Conservation (phyloP, 306 rosid species). For the Glycyrrhiza uralensis region DNA sequence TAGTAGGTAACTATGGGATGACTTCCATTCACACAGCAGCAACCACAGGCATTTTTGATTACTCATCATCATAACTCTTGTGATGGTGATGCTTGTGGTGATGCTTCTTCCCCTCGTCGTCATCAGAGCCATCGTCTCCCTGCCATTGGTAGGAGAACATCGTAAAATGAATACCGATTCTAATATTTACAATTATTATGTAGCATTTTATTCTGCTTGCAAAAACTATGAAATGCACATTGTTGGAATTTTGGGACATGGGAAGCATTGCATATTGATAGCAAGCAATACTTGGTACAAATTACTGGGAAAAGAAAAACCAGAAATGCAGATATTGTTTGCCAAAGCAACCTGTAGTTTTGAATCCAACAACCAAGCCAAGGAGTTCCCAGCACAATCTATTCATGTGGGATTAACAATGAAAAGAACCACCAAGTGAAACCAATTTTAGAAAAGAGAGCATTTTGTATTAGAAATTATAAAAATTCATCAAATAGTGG, state of each 20-base stretch:
- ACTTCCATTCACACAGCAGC: constrained; percentile 21
- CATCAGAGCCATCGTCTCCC: constrained; percentile 56
- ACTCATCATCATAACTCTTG: constrained; percentile 72
- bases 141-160: constrained; percentile 20
- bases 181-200: background rate
- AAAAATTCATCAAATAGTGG: background rate
- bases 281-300: background rate
- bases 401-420: background rate
- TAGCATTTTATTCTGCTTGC: background rate
- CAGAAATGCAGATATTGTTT: background rate
- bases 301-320: background rate
- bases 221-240: background rate
- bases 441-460: background rate
- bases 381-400: background rate
- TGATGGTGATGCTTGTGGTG: constrained; percentile 57
- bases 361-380: background rate
- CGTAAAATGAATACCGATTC: background rate
- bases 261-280: background rate
- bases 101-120: constrained; percentile 55
- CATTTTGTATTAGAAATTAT: background rate
- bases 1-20: constrained; percentile 49
- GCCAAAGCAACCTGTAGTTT: background rate
- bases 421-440: background rate
- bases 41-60: constrained; percentile 16
- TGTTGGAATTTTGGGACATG: background rate